Evolutionary conservation across 352 stramenopile species (phyloP).

Genomic region (Phytophthora crassamura): DNA sequence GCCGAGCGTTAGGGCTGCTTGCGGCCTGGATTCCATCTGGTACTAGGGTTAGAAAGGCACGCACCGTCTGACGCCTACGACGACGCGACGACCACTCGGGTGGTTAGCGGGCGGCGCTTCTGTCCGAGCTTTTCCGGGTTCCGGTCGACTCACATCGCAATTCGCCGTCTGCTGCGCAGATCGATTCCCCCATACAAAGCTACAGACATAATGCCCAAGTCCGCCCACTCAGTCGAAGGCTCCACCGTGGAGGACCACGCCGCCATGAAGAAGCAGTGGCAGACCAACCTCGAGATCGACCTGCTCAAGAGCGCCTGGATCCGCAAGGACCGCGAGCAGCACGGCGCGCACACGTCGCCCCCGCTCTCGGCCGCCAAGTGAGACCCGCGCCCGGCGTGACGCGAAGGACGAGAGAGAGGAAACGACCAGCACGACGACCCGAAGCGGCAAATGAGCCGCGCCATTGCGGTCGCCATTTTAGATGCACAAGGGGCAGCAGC

Average conservation of each 20-base stretch:
- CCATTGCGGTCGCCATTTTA: too few species aligned
- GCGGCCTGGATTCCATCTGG: slow-evolving; percentile 39
- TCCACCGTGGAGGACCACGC: slow-evolving; percentile 46
- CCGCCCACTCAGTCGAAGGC: slow-evolving; percentile 25
- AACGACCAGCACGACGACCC: too few species aligned
- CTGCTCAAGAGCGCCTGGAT: slow-evolving; percentile 69
- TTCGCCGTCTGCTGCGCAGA: slow-evolving; percentile 27
- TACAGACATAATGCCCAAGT: slow-evolving; percentile 43
- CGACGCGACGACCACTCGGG: slow-evolving; percentile 31
- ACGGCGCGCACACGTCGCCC: slow-evolving; percentile 38
- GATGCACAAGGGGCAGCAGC: too few species aligned
- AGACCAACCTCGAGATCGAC: slow-evolving; percentile 72
- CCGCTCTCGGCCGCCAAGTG: slow-evolving; percentile 45
- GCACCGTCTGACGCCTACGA: slow-evolving; percentile 42
- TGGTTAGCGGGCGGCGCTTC: slow-evolving; percentile 36
- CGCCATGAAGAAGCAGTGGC: slow-evolving; percentile 68
- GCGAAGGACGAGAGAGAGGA: neutral
- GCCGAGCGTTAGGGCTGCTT: slow-evolving; percentile 18
- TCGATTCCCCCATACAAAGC: slow-evolving; percentile 1
- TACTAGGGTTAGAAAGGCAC: slow-evolving; percentile 27
- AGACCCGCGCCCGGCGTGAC: neutral
- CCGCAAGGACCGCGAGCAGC: slow-evolving; percentile 60
- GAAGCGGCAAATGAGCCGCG: too few species aligned
- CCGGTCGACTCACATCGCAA: slow-evolving; percentile 39
- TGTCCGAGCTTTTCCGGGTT: slow-evolving; percentile 16